phyloP scores from a whole-genome alignment of 2,329 filamentous ascomycete species.

The Anthostomella pinea region DNA sequence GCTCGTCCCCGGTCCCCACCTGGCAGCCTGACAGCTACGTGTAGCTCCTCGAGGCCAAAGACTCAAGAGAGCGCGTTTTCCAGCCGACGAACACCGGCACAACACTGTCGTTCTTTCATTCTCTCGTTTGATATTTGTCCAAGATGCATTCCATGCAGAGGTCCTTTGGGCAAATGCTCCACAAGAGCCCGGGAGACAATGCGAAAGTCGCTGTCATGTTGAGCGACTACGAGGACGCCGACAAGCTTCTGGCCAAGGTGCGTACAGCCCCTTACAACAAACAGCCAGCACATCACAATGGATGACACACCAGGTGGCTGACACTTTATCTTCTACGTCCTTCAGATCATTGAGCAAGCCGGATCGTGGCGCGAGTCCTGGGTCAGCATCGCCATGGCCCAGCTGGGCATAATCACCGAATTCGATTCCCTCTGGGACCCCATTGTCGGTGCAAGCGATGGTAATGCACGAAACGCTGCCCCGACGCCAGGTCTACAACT shows the following conservation, averaged over 20 bases:
- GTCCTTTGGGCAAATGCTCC: constrained; percentile 70
- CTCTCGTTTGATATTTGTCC: constrained; percentile 4
- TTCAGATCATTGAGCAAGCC: constrained; percentile 70
- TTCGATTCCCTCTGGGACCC: constrained; percentile 75
- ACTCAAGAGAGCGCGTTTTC: neutral
- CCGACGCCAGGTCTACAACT: constrained; percentile 62
- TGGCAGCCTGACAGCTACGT: neutral
- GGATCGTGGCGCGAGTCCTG: constrained; percentile 77
- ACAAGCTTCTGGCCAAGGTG: constrained; percentile 71
- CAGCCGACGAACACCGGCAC: neutral
- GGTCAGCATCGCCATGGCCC: constrained; percentile 67
- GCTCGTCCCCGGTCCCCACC: neutral
- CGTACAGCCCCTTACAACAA: constrained; percentile 15
- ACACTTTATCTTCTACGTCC: constrained; percentile 4
- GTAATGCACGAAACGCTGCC: constrained; percentile 50
- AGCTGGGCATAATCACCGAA: constrained; percentile 63
- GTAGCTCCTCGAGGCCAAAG: neutral
- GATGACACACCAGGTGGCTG: constrained; percentile 7
- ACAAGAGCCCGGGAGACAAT: constrained; percentile 67
- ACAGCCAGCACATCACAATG: too few relatives aligned
- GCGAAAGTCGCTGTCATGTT: constrained; percentile 72
- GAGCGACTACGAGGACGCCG: constrained; percentile 77
- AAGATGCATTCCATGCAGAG: constrained; percentile 71
- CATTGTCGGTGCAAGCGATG: constrained; percentile 64
- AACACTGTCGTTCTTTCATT: neutral